Conservation (phyloP, 2,329 filamentous ascomycete genomes). For the Hyphodiscus sp. region DNA sequence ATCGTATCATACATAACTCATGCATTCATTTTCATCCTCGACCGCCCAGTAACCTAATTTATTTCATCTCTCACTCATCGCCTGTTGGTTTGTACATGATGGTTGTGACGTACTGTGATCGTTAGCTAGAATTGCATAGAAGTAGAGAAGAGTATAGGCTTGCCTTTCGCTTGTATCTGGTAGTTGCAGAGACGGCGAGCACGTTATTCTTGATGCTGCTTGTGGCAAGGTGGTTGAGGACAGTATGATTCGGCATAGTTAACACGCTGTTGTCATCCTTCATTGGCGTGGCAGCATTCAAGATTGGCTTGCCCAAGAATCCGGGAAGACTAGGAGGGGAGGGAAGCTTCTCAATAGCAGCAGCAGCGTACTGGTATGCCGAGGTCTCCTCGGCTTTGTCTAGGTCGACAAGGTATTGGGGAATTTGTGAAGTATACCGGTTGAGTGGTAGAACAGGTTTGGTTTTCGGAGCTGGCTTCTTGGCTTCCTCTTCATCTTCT, state of each 20-base stretch:
- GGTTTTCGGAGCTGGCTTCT: constrained; percentile 38
- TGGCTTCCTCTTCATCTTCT: constrained; percentile 30
- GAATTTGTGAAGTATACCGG: constrained; percentile 67
- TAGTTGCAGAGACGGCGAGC: constrained; percentile 90
- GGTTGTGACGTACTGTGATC: constrained; percentile 80
- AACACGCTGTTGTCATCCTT: constrained; percentile 98
- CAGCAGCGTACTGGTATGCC: constrained; percentile 66
- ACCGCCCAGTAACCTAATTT: not conserved
- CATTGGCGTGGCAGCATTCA: constrained; percentile 85
- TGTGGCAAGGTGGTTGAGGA: constrained; percentile 91
- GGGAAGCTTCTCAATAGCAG: constrained; percentile 71
- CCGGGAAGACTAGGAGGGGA: constrained; percentile 80
- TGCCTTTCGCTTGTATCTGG: constrained; percentile 94
- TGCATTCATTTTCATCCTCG: not conserved
- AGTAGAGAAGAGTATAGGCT: constrained; percentile 20
- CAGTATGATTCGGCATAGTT: constrained; percentile 94
- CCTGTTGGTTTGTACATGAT: constrained; percentile 87
- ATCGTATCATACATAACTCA: not conserved
- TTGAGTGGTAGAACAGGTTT: constrained; percentile 50
- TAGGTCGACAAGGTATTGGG: constrained; percentile 78
- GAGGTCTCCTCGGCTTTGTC: constrained; percentile 77
- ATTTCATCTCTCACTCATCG: constrained; percentile 35
- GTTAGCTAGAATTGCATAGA: not conserved
- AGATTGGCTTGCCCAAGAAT: constrained; percentile 88
- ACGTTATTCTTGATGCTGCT: constrained; percentile 98